phyloP scores from a whole-genome alignment of 352 stramenopile species.

The Phytopythium kandeliae region DNA sequence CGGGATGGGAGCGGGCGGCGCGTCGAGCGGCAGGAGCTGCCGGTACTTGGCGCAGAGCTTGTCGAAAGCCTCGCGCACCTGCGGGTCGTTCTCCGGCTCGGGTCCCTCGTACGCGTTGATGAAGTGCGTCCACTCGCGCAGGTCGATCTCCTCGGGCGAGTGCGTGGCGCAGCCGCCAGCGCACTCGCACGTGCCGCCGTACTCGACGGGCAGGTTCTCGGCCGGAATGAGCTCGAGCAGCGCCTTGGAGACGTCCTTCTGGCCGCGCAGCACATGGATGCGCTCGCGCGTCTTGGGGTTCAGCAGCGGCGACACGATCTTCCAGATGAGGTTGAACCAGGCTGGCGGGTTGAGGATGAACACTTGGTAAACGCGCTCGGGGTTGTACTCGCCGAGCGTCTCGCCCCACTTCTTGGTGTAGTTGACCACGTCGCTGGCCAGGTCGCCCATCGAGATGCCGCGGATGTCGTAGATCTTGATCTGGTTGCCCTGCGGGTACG shows the following conservation, averaged over 20 bases:
- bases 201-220: slow-evolving; percentile 61
- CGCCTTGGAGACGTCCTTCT: slow-evolving; percentile 69
- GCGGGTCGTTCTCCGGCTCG: slow-evolving; percentile 14
- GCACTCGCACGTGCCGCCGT: slow-evolving; percentile 54
- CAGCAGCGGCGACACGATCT: slow-evolving; percentile 62
- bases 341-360: slow-evolving; percentile 69
- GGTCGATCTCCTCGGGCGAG: slow-evolving; percentile 60
- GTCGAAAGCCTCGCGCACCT: slow-evolving; percentile 31
- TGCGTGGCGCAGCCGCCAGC: slow-evolving; percentile 52
- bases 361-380: slow-evolving; percentile 62
- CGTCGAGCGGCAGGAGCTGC: slow-evolving; percentile 22
- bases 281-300: slow-evolving; percentile 70
- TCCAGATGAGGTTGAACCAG: slow-evolving; percentile 83
- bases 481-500: slow-evolving; percentile 55
- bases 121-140: slow-evolving; percentile 54
- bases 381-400: slow-evolving; percentile 64
- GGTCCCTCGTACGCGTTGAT: slow-evolving; percentile 39
- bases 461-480: slow-evolving; percentile 74
- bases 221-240: slow-evolving; percentile 59
- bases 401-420: slow-evolving; percentile 67
- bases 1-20: slow-evolving; percentile 6
- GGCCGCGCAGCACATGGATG: slow-evolving; percentile 54
- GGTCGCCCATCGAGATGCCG: slow-evolving; percentile 67
- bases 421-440: slow-evolving; percentile 58
- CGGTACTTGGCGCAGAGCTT: slow-evolving; percentile 45